These are phyloP conservation scores for Tieghemiomyces parasiticus DNA, from an alignment of 192 early-diverging fungal species.

Conservation along the genomic window DNA sequence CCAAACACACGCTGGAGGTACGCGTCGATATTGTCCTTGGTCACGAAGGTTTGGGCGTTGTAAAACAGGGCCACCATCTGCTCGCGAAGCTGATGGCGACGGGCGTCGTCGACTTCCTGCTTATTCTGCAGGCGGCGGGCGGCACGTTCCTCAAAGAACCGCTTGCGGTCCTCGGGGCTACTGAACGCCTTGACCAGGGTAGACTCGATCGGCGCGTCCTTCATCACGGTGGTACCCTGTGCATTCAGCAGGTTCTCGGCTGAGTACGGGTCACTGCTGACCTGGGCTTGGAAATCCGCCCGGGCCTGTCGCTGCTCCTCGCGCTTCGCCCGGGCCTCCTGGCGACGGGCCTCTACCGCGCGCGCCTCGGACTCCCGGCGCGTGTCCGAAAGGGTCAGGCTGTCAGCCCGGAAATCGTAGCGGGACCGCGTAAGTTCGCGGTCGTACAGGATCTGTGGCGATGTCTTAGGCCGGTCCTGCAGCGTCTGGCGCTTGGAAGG, in stretches of 20 bases:
- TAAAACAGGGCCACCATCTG: conserved; percentile 4
- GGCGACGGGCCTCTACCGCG: conserved; percentile 4
- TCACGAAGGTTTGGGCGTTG: conserved; percentile 6
- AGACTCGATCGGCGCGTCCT: conserved; percentile 11
- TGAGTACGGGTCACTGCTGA: conserved; percentile 24
- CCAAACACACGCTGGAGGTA: background rate
- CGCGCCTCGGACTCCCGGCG: conserved; percentile 11
- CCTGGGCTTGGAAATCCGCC: conserved; percentile 16
- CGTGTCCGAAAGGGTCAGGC: conserved; percentile 14
- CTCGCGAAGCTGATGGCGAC: background rate
- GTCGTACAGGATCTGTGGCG: conserved; percentile 9
- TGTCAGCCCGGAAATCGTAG: conserved; percentile 17
- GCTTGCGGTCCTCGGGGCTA: background rate
- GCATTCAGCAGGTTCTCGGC: conserved; percentile 29
- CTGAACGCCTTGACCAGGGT: background rate
- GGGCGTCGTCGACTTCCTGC: background rate
- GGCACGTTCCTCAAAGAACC: background rate
- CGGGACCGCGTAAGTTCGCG: conserved; percentile 19
- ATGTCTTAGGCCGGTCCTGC: background rate
- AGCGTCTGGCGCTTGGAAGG: conserved; percentile 9
- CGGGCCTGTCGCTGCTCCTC: conserved; percentile 18
- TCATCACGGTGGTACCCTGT: conserved; percentile 23
- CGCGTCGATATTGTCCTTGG: background rate
- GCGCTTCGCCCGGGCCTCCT: conserved; percentile 11
- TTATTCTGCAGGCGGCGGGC: background rate